A percentile compares a stretch with the other conserved stretches of the same genome.
phyloP scores from a whole-genome alignment of 345 rosid genomes.

The Salix koriyanagi region DNA sequence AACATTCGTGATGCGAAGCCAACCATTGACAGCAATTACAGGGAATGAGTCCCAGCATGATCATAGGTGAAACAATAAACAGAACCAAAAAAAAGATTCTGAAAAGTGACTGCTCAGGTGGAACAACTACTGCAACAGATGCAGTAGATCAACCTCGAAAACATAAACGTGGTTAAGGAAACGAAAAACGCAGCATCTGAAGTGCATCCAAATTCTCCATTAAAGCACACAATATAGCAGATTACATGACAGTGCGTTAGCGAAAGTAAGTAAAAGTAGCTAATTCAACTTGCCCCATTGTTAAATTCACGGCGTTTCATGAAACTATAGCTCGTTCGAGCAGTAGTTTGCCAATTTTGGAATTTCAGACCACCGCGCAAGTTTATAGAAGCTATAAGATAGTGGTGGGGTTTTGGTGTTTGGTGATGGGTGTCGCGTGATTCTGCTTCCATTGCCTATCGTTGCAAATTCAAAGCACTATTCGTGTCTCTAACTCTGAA shows the following conservation, averaged over 20 bases:
- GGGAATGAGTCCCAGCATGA: neutral
- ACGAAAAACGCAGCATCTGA: neutral
- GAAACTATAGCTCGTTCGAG: conserved; percentile 41
- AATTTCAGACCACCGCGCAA: conserved; percentile 7
- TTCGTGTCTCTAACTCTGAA: too few species aligned
- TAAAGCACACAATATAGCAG: neutral
- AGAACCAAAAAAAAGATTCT: neutral
- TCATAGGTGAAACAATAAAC: neutral
- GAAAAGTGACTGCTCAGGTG: neutral
- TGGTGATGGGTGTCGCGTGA: conserved; percentile 12
- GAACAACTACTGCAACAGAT: neutral
- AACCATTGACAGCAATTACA: neutral
- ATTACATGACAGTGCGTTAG: conserved; percentile 26
- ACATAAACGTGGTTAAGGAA: neutral
- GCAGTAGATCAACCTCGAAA: neutral
- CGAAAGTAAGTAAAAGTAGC: conserved; percentile 29
- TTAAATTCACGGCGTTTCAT: conserved; percentile 42
- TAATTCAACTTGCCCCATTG: conserved; percentile 28
- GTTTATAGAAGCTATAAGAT: conserved; percentile 28
- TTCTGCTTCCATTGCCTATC: neutral
- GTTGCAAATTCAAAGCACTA: too few species aligned
- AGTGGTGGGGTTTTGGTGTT: neutral
- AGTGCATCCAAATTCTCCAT: neutral
- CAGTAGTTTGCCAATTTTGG: conserved; percentile 26
- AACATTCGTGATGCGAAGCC: neutral